Base-by-base conservation (phyloP, 225 moss, liverwort and hornwort species). In the Ulota crispa region DNA sequence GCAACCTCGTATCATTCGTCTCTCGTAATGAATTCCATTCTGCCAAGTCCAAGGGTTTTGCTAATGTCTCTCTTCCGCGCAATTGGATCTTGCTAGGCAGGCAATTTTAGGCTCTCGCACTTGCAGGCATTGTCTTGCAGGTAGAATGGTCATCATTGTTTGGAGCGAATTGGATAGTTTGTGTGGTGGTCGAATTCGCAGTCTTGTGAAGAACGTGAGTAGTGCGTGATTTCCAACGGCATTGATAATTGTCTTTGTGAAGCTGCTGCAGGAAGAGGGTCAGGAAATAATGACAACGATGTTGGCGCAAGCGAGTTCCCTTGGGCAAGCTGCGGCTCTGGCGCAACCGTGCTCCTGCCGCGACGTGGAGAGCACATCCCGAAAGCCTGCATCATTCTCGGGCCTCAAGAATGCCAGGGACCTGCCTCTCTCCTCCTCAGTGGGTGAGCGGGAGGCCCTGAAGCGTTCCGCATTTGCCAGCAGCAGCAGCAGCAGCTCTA, bases 341-440 rank as follows among this genome's bases (percentile, higher is more conserved):
- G 73, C 82, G 23, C 86, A 72, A n/a, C 73, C 77, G 3, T 81
- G 82, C 75, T 77, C 81, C 30, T 78, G 75, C 72, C 68, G 70
- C 24, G 82, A 84, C 52, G 84, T 75, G 78, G 81, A 84, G 71
- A 75, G 79, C 75, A 70, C 81, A 8, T 89, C 84, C 15, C 80
- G 87, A 13, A 85, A 83, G 78, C 43, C 73, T 12, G 64, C 78
- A 19, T 81, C 83, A 31, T 85, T 85, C 61, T 78, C 54, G 47
- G 88, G 90, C 3, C 83, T 88, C 6, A 86, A 59, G 83, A 86
- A 81, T 79, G 81, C 54, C 52, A 78, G 74, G 37, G 88, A 83
- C 28, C 36, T 86, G 9, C 78, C 83, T 28, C 41, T 87, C 20
- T 73, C 75, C 32, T 83, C 80, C 30, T 81, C 82, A 3, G 4